Evolutionary conservation across 768 basidiomycete species (phyloP).

Genomic region (Trametes meyenii): DNA sequence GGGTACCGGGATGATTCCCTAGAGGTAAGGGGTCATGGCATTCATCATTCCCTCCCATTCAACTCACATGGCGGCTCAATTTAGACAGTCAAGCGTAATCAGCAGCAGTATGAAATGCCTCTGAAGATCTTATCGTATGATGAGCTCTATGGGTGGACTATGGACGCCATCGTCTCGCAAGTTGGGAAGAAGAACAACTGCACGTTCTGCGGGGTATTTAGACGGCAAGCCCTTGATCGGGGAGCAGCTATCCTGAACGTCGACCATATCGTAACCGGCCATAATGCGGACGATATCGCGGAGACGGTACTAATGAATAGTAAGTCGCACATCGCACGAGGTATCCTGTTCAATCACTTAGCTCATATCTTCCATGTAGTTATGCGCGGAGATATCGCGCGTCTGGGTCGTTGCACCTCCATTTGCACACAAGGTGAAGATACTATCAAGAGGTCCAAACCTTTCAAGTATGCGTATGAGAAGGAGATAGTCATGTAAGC

Average conservation of each 20-base stretch:
- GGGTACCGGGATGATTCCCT: constrained; percentile 98
- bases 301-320: constrained; percentile 99
- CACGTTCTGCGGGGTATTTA: constrained; percentile 98
- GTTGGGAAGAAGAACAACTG: constrained; percentile 98
- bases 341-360: no score
- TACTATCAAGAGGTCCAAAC: constrained; percentile 95
- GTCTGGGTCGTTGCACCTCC: constrained; percentile 89
- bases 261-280: constrained; percentile 98
- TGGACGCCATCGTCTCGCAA: constrained; percentile 95
- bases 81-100: constrained; percentile 97
- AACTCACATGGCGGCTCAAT: constrained; percentile 1
- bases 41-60: neutral
- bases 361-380: constrained; percentile 49
- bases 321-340: no score
- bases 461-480: constrained; percentile 99
- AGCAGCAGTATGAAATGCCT: constrained; percentile 92
- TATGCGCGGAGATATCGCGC: constrained; percentile 96
- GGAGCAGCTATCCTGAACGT: constrained; percentile 88
- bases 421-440: constrained; percentile 97
- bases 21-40: constrained; percentile 55
- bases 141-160: constrained; percentile 98
- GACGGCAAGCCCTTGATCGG: constrained; percentile 93
- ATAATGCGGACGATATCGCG: constrained; percentile 99
- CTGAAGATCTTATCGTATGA: constrained; percentile 96
- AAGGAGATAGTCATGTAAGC: constrained; percentile 98